Evolutionary conservation across 306 rosid genomes (phyloP), one percentile per base, ranked within the genome.

Genomic region (Medicago ruthenica): DNA sequence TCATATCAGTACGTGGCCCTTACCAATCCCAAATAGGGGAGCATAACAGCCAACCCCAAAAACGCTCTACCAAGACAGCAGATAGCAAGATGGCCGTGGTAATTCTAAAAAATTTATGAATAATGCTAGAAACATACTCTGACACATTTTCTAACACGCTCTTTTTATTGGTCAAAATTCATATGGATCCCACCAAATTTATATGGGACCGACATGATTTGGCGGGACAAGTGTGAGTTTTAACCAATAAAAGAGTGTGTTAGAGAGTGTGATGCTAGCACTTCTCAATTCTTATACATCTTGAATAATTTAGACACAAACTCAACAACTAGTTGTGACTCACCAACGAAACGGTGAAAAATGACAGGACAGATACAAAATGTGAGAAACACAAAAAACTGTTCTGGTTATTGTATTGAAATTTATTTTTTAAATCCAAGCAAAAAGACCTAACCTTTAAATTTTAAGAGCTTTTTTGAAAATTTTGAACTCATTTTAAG

Each of bases 271-370:
- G 37, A 34, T 34, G 7, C 37, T 34, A 34, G 37, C 6, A 6
- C 37, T 34, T 7, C 37, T 34, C 37, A 5, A 34, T 34, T 6
- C 37, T 34, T 34, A 53, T 17, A 53, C 22, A 53, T 53, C 16
- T 51, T 53, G 21, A 7, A 17, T 17, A 53, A 53, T 8, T 53
- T 53, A 18, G 20, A 17, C 59, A 53, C 17, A 53, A 53, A 53
- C 59, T 53, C 58, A 51, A 51, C 53, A 13, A 45, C 57, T 51
- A 51, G 57, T 51, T 51, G 4, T 51, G 58, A 51, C 22, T 51
- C 58, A 51, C 58, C 58, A 16, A 8, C 10, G 11, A 51, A 17
- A 51, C 3, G 58, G 21, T 51, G 58, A n/a, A 51, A 51, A 51
- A 17, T 16, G 21, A 16, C 58, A 51, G 39, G 34, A 58, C 39